Base-by-base conservation (phyloP, 1,139 yeast species). In the Saccharomyces hybrid region DNA sequence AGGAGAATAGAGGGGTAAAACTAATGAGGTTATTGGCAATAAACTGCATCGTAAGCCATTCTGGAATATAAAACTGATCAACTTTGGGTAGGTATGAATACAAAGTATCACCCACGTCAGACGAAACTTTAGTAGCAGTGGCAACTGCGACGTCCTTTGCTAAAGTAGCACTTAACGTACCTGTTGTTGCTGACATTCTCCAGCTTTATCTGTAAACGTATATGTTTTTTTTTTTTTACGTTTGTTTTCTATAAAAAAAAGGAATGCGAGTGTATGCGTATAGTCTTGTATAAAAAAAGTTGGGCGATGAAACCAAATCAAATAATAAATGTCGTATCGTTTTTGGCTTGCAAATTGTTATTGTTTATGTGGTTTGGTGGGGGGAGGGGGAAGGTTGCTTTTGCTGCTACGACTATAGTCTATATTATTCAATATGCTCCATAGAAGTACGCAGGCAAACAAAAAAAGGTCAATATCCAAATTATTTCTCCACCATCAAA, bases 1-100 rank as follows among this genome's bases (percentile, higher is more conserved):
- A 90, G 6, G 96, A 87, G 57, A 89, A 79, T 48, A 90, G 68
- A 2, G 97, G 97, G 0, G 93, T 84, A 66, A 84, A 80, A 14
- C 91, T 80, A 67, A 86, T 80, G 56, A 76, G 62, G 58, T 73
- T 72, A 50, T 70, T 66, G 8, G 75, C 69, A 7, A 74, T 56
- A 51, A 73, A 70, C 59, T 73, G 75, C 64, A 74, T 66, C 1
- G 77, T 73, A 21, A 75, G 62, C 77, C 78, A 74, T 59, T 74
- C 77, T 8, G 78, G 78, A 16, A 75, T 65, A 58, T 73, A 73
- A 60, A 73, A 73, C 62, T 73, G 76, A 59, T 74, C 75, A 47
- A 73, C 66, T 47, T 64, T 59, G 3, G 73, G 72, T 38, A 69
- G 53, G 53, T 69, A 70, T 9, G 70, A 62, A 4, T 61, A 52